These are phyloP conservation scores for Athelia psychrophila DNA, from an alignment of 1,284 basidiomycete genomes.

Conservation along the genomic window DNA sequence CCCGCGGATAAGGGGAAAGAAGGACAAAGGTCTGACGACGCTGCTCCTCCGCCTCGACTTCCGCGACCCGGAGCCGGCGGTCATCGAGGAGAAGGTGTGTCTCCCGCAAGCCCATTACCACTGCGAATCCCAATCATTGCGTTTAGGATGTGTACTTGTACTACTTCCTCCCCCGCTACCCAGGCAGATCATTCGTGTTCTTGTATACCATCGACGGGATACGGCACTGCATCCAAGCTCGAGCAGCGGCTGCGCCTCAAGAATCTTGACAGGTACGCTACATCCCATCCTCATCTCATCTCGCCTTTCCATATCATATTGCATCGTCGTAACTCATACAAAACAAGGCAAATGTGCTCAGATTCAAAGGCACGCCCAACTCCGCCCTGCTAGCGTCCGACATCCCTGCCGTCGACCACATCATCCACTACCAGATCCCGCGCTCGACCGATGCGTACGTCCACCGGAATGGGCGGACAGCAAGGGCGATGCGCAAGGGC, in stretches of 20 bases:
- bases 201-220: slow-evolving; percentile 95
- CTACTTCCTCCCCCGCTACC: slow-evolving; percentile 95
- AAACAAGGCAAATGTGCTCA: too few relatives aligned
- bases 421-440: slow-evolving; percentile 94
- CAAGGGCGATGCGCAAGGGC: slow-evolving; percentile 85
- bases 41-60: slow-evolving; percentile 91
- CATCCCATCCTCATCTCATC: slow-evolving; percentile 6
- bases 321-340: too few relatives aligned
- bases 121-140: slow-evolving; percentile 7
- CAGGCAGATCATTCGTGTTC: slow-evolving; percentile 94
- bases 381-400: slow-evolving; percentile 94
- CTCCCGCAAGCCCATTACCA: slow-evolving; percentile 5
- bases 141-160: slow-evolving; percentile 88
- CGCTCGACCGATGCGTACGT: slow-evolving; percentile 82
- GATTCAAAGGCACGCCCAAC: slow-evolving; percentile 76
- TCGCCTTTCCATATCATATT: too few relatives aligned
- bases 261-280: slow-evolving; percentile 82
- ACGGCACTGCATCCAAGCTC: slow-evolving; percentile 82
- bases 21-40: slow-evolving; percentile 57
- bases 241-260: slow-evolving; percentile 97
- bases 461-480: slow-evolving; percentile 95
- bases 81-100: slow-evolving; percentile 94
- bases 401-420: slow-evolving; percentile 90
- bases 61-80: slow-evolving; percentile 82
- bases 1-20: slow-evolving; percentile 42